Conservation (phyloP, 129 eudicot species). For the Daucus carota region DNA sequence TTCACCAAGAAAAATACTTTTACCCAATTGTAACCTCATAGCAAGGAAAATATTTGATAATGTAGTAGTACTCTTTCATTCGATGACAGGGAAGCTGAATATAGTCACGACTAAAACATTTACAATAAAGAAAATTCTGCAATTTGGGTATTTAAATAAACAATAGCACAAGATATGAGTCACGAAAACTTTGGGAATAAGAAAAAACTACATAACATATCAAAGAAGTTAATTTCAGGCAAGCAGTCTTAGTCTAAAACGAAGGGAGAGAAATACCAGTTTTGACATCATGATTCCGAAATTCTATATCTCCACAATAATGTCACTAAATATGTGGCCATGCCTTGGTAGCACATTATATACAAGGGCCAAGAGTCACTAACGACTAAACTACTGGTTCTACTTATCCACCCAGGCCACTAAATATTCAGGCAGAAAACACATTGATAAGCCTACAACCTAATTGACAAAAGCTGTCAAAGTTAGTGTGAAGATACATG, state of each 20-base stretch:
- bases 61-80: neutral
- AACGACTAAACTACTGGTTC: neutral
- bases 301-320: neutral
- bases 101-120: neutral
- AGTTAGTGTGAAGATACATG: neutral
- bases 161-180: neutral
- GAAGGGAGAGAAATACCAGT: neutral
- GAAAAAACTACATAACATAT: neutral
- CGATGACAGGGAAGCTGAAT: neutral
- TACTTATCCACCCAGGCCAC: neutral
- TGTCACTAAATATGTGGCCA: neutral
- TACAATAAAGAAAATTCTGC: neutral
- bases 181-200: neutral
- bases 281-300: neutral
- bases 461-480: neutral
- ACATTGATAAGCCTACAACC: neutral
- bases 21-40: neutral
- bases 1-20: neutral
- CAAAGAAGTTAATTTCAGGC: neutral
- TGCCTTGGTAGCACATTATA: constrained; percentile 7
- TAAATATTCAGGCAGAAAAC: neutral
- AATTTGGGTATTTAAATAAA: neutral
- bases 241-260: neutral
- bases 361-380: neutral
- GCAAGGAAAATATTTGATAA: neutral